Evolutionary conservation across 352 stramenopile species (phyloP).

Genomic region (Phytopythium delawarense): DNA sequence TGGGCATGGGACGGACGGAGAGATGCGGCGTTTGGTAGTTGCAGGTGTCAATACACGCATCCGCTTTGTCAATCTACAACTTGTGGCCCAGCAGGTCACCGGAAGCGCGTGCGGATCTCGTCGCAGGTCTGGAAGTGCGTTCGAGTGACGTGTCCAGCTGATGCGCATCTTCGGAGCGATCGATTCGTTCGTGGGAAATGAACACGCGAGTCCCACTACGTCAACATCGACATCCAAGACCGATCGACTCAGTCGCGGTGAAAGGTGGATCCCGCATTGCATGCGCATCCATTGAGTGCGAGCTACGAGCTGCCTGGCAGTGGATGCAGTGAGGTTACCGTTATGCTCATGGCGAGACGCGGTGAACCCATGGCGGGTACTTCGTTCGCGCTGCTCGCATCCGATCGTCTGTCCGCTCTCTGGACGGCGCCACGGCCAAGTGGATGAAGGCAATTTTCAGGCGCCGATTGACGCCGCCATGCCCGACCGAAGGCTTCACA

Average conservation of each 20-base stretch:
- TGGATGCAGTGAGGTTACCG: background rate
- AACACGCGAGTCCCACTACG: background rate
- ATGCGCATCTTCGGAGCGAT: background rate
- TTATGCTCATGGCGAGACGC: too few species aligned
- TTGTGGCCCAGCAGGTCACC: background rate
- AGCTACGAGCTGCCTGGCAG: background rate
- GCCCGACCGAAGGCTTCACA: background rate
- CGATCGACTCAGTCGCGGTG: background rate
- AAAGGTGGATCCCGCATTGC: background rate
- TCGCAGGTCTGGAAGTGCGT: background rate
- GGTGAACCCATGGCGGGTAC: too few species aligned
- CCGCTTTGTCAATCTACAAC: background rate
- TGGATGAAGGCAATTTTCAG: background rate
- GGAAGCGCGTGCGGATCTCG: background rate
- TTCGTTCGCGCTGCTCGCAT: background rate
- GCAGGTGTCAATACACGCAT: background rate
- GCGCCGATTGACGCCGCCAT: background rate
- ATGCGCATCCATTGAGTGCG: background rate
- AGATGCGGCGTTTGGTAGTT: background rate
- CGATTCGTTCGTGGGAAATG: background rate
- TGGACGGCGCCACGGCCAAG: background rate
- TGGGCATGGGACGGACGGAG: background rate
- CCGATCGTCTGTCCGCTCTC: background rate
- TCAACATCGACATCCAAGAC: too few species aligned
- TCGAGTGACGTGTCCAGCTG: background rate